Base-by-base conservation (phyloP, 345 rosid species). In the Syzygium grande region DNA sequence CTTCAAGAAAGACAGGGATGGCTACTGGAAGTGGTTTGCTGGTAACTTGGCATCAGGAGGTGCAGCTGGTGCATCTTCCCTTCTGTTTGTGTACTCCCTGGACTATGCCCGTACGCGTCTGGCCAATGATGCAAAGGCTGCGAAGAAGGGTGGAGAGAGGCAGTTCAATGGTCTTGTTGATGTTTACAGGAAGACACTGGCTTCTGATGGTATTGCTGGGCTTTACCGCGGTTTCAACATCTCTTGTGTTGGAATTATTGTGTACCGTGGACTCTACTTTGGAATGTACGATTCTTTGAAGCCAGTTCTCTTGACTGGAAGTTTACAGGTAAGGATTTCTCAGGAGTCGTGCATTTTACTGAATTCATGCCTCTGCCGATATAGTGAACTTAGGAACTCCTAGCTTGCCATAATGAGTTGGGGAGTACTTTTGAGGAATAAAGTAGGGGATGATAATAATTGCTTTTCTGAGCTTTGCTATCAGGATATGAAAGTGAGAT, bases 1-100 rank as follows among this genome's bases (percentile, higher is more conserved):
- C 95, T 95, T 95, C 94, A 96, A 94, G 98, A 96, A 96, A 91
- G 98, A 96, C 91, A 95, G 86, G 51, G 90, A 89, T 80, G 98
- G 98, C 84, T 96, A 96, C 89, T 96, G 99, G 99, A 95, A 93
- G 52, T 96, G 99, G 99, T 96, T 96, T 91, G 99, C 95, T 30
- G 99, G 98, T 51, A 96, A 96, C 91, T 91, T 96, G 92, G 99
- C 91, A 5, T 96, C 99, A 29, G 99, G 99, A 43, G 99, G 99
- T 84, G 96, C 95, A 55, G 99, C 99, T 90, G 99, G 99, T 91
- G 99, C 99, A 19, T 92, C 99, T 53, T 96, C 98, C 87, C 95
- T 94, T 56, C 93, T 96, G 21, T 95, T 96, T 86, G 99, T 96
- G 8, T 96, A 96, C 91, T 95, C 99, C 51, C 91, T 96, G 91